Conservation (phyloP, 352 stramenopile genomes). For the Aphanomyces astaci region DNA sequence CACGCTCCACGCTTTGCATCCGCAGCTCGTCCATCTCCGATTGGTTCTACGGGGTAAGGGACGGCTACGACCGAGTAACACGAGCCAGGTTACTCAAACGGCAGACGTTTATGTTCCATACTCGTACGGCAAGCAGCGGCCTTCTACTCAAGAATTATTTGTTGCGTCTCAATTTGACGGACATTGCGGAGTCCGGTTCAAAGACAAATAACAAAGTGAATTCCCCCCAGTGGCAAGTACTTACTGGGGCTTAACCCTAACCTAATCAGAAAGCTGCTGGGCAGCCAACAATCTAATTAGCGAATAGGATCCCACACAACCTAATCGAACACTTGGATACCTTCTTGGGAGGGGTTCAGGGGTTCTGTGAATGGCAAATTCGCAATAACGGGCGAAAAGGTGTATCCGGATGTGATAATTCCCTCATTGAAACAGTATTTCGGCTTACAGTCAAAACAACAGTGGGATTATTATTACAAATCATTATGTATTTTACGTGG, state of each 20-base stretch:
- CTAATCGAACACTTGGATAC: background rate
- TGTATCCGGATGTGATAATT: too few species aligned
- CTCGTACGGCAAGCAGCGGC: background rate
- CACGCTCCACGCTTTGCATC: background rate
- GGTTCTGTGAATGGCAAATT: background rate
- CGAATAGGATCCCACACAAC: background rate
- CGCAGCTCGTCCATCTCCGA: background rate
- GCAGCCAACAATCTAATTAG: background rate
- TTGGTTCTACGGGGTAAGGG: background rate
- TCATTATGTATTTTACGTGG: too few species aligned
- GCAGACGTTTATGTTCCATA: background rate
- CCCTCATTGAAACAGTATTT: too few species aligned
- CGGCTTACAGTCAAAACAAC: too few species aligned
- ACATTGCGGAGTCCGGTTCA: too few species aligned
- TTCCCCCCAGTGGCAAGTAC: too few species aligned
- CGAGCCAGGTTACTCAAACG: background rate
- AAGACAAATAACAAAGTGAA: too few species aligned
- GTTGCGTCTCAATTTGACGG: too few species aligned
- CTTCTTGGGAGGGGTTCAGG: background rate
- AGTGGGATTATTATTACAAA: too few species aligned
- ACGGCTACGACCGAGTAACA: background rate
- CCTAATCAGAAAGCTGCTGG: too few species aligned
- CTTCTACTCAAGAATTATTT: background rate
- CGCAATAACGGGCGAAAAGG: background rate
- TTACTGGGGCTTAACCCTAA: too few species aligned